Evolutionary conservation across 352 stramenopile genomes (phyloP), one percentile per base, ranked within the genome.

Genomic region (Pythium rishiriense): DNA sequence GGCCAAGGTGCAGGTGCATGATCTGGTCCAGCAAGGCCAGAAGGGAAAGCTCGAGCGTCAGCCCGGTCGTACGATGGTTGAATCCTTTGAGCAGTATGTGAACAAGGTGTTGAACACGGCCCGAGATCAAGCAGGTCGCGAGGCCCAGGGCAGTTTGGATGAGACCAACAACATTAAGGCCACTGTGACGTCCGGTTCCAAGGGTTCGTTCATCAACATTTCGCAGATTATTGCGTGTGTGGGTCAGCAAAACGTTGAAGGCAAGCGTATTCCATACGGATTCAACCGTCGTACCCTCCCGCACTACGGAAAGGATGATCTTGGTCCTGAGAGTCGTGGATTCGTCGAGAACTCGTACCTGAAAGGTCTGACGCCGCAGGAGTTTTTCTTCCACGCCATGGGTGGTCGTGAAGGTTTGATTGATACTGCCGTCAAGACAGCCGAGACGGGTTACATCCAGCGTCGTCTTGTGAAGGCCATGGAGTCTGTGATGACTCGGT

Each of bases 371-470:
- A 96, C 88, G 15, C 91, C 91, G 14, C 85, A 95, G 39, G 98
- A 99, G 78, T 99, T 99, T 72, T 99, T 99, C 75, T 99, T 99
- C 74, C 97, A 99, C 83, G 97, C 98, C 24, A 99, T 99, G 97
- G 97, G 96, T 90, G 97, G 97, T 81, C 93, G 97, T 72, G 97
- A 99, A 91, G 98, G 96, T 92, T 81, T 98, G 53, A 99, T 99
- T 80, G 98, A 99, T 93, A 99, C 98, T 19, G 98, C 98, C 26
- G 98, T 99, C 69, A 99, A 99, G 83, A 99, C 98, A 9, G 96
- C 97, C 37, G 94, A 99, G 70, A 99, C 97, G 26, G 98, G 98
- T 39, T 99, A 99, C 72, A 99, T 99, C 70, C 98, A 99, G 78
- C 96, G 98, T 50, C 94, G 97, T 69, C 83, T 99, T n/a, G 97